A percentile compares a stretch with the other conserved stretches of the same genome.
phyloP scores from a whole-genome alignment of 2,329 filamentous ascomycete species.

The Plenodomus biglobosus region DNA sequence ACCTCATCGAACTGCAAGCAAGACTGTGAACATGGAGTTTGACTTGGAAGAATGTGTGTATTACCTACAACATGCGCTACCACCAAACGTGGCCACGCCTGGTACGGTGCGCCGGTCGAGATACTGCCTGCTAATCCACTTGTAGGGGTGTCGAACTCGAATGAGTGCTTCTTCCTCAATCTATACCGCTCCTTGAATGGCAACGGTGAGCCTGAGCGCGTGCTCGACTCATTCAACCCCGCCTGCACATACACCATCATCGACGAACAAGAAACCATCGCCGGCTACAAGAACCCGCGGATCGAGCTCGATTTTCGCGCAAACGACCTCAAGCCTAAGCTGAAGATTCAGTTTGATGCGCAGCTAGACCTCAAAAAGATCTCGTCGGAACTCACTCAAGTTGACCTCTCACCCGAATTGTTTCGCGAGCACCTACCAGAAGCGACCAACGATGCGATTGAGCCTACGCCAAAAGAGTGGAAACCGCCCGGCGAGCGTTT shows the following conservation, averaged over 20 bases:
- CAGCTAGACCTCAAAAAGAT: slow-evolving; percentile 71
- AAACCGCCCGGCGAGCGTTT: slow-evolving; percentile 76
- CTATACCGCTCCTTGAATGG: slow-evolving; percentile 34
- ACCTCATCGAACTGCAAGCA: slow-evolving; percentile 4
- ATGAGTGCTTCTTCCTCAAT: slow-evolving; percentile 44
- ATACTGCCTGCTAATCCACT: slow-evolving; percentile 1
- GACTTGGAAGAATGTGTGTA: slow-evolving; percentile 37
- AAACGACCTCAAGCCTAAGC: slow-evolving; percentile 75
- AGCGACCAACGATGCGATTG: slow-evolving; percentile 47
- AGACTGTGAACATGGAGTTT: slow-evolving; percentile 24
- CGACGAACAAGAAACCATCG: slow-evolving; percentile 87
- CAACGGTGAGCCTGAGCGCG: slow-evolving; percentile 21
- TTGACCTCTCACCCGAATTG: slow-evolving; percentile 64
- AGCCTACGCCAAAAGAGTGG: slow-evolving; percentile 46
- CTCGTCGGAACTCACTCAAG: slow-evolving; percentile 61
- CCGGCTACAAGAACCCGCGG: slow-evolving; percentile 81
- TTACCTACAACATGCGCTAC: slow-evolving; percentile 1
- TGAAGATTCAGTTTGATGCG: slow-evolving; percentile 70
- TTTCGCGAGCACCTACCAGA: slow-evolving; percentile 48
- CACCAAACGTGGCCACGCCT: background rate
- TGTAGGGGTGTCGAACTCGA: slow-evolving; percentile 40
- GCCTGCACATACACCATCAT: slow-evolving; percentile 91
- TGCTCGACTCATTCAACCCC: slow-evolving; percentile 73
- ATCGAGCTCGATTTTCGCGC: slow-evolving; percentile 71
- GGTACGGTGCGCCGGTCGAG: background rate